These are phyloP conservation scores for Carex kokanica DNA, from an alignment of 176 grass and related monocot genomes.

Conservation along the genomic window DNA sequence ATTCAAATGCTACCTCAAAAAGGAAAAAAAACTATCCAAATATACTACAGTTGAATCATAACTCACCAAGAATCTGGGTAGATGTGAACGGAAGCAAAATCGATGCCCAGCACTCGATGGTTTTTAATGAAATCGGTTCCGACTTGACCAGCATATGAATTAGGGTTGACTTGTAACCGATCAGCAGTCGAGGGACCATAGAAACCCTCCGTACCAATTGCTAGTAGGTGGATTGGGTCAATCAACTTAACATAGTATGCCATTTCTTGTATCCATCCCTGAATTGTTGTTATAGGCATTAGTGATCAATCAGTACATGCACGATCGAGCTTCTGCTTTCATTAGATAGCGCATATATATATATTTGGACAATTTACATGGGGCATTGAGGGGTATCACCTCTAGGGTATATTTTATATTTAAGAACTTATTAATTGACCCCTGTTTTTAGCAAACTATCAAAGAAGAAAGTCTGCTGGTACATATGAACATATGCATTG, in stretches of 20 bases:
- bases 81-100: conserved; percentile 64
- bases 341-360: neutral
- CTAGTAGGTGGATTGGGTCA: conserved; percentile 52
- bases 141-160: conserved; percentile 33
- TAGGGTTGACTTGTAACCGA: conserved; percentile 41
- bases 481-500: neutral
- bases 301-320: neutral
- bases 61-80: conserved; percentile 67
- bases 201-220: conserved; percentile 60
- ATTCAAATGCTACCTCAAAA: neutral
- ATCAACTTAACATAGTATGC: conserved; percentile 61
- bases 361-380: neutral
- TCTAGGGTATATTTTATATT: neutral
- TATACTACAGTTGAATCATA: neutral
- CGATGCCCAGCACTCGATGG: conserved; percentile 51
- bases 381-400: neutral
- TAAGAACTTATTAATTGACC: neutral
- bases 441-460: neutral
- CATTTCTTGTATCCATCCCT: conserved; percentile 79
- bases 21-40: neutral
- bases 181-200: conserved; percentile 50
- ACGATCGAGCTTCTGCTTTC: neutral
- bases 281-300: neutral
- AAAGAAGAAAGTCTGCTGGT: neutral
- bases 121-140: conserved; percentile 70